phyloP scores from a whole-genome alignment of 2,329 filamentous ascomycete genomes.

The Calonectria pteridis region DNA sequence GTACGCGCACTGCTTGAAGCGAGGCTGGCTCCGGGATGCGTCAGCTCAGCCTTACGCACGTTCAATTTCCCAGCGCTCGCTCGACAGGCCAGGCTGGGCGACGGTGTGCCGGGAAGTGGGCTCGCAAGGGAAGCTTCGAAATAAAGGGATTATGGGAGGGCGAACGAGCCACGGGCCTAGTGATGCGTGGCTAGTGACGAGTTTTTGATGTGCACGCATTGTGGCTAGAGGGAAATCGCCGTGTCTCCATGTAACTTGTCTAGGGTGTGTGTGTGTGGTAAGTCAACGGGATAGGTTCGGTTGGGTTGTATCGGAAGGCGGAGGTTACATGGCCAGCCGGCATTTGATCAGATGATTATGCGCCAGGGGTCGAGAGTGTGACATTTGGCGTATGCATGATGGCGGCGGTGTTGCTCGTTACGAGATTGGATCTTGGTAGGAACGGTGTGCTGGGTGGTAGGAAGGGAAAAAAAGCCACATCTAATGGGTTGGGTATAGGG shows the following conservation, averaged over 20 bases:
- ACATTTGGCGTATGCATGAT: neutral
- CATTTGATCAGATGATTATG: neutral
- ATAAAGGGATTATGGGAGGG: neutral
- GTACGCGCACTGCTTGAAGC: conserved; percentile 14
- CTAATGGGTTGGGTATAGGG: neutral
- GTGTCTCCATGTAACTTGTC: neutral
- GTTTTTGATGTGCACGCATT: neutral
- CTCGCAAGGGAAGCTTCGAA: neutral
- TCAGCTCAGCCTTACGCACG: conserved; percentile 27
- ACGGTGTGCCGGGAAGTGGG: neutral
- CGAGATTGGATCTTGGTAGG: conserved; percentile 4
- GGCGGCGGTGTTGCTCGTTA: neutral
- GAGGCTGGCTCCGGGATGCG: neutral
- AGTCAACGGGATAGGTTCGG: neutral
- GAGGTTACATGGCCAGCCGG: conserved; percentile 4
- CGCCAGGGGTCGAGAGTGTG: neutral
- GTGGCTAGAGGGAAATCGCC: neutral
- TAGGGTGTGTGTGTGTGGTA: neutral
- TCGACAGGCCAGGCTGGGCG: neutral
- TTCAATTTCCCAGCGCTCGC: neutral
- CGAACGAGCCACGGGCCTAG: neutral
- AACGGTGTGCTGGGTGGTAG: neutral
- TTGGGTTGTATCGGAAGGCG: neutral
- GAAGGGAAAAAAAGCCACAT: neutral
- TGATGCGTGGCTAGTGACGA: neutral